Evolutionary conservation across 2,329 filamentous ascomycete genomes (phyloP), one percentile per base, ranked within the genome.

Genomic region (Helminthosporium solani): DNA sequence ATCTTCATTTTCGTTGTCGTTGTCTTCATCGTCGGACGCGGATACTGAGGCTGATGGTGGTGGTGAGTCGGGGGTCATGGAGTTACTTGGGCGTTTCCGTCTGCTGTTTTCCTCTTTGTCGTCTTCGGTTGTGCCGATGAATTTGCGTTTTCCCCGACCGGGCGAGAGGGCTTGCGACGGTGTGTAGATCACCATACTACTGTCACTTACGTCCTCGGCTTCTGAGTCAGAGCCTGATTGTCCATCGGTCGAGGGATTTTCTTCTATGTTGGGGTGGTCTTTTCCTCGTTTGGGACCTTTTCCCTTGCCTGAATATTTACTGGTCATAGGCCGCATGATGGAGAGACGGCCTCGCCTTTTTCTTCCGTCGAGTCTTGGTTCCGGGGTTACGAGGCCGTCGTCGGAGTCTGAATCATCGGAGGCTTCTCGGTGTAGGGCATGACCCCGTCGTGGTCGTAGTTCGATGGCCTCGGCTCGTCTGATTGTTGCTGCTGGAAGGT

Each of bases 301-400:
- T 27, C 61, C 62, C 50, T 71, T 71, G 25, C 67, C 68, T 1
- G 66, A 67, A 33, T 53, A 65, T 36, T 66, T 70, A 35, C 57
- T 52, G 30, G 59, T 67, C 39, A 52, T 71, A 0, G 70, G 70
- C 31, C 69, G 57, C 1, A 71, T 50, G 3, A 67, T 56, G 6
- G 70, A 73, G 3, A 67, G 49, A 9, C 57, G 57, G 1, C 67
- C 67, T 47, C 61, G 64, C 41, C 55, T 50, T 35, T 49, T 52
- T 16, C 48, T 56, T 56, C 47, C 49, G 50, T 49, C 53, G 21
- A 46, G 39, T 9, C 58, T 54, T 28, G 54, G 58, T 21, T 50
- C 46, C 7, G 66, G 60, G 31, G 65, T 62, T 33, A 46, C 46
- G 11, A 60, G 31, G 2, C 20, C 42, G 14, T 52, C 49, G 9